Base-by-base conservation (phyloP, 2,329 filamentous ascomycete species). In the Nothophoma quercina region DNA sequence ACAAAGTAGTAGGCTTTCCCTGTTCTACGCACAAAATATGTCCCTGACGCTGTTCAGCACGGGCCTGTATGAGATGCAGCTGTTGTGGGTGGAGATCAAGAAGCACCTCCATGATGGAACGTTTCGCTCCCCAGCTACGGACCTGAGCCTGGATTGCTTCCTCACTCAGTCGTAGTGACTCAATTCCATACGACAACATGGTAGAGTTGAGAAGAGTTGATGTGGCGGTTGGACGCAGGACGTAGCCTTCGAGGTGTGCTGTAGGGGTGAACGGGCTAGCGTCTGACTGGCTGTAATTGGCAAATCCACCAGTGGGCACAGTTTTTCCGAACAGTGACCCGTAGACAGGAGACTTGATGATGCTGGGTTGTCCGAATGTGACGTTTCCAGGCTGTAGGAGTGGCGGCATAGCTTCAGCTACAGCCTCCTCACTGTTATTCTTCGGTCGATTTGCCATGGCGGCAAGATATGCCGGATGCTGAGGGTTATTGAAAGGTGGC, bases 51-150 rank as follows among this genome's bases (percentile, higher is more conserved):
- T 36, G 26, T 23, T 52, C 52, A 8, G 54, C 48, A 7, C 34
- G 47, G 12, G 28, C 33, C 12, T 55, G 53, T 13, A 70, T 56
- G 8, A 65, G 36, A 7, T 47, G 45, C 12, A 62, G 22, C 40
- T 68, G 45, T 8, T 58, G 55, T 2, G 61, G 47, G 2, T 39
- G 38, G 1, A 69, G 41, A 13, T 56, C 38, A 28, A 47, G 29
- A 4, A 68, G 44, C 1, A 57, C 30, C 8, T 66, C 42, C 18
- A 68, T 30, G 22, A 67, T 39, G 4, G 64, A 66, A 44, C 62
- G 56, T 1, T 52, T 19, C 4, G 47, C 9, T 1, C 47, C 51
- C 12, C 34, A n/a, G 2, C 6, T 43, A 6, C 18, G 38, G 12
- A 48, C 2, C 7, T 48, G 33, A 15, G 26, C 26, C n/a, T 48